Evolutionary conservation across 139 green algal species (phyloP).

Genomic region (Volvox reticuliferus): DNA sequence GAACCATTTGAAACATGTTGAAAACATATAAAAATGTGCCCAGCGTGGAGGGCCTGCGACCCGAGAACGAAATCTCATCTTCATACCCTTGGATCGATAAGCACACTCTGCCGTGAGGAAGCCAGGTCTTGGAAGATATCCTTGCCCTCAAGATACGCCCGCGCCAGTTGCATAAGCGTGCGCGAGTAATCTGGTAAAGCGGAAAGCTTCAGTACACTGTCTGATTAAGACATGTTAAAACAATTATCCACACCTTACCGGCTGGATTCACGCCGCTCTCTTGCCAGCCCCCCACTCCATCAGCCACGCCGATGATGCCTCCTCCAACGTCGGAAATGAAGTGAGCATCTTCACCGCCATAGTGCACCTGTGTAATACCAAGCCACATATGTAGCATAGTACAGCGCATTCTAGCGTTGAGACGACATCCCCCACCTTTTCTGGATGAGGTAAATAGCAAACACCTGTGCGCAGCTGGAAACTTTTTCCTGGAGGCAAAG

Average conservation of each 20-base stretch:
- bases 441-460: constrained; percentile 81
- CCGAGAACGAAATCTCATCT: neutral
- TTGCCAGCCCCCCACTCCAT: constrained; percentile 93
- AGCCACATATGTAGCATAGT: neutral
- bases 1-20: no score
- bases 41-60: neutral
- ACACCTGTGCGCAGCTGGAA: constrained; percentile 58
- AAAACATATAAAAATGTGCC: neutral
- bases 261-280: constrained; percentile 90
- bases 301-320: constrained; percentile 84
- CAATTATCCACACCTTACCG: constrained; percentile 36
- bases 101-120: neutral
- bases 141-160: constrained; percentile 73
- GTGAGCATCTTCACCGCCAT: constrained; percentile 90
- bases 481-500: constrained; percentile 34
- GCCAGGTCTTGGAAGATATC: constrained; percentile 46
- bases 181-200: constrained; percentile 80
- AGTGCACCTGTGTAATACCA: constrained; percentile 57
- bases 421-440: constrained; percentile 65
- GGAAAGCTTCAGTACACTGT: neutral
- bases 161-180: constrained; percentile 80
- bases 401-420: no score
- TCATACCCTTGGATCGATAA: constrained; percentile 49
- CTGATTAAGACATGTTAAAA: no score
- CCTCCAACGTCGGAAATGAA: constrained; percentile 78